Base-by-base conservation (phyloP, 2,329 filamentous ascomycete species). In the Teratosphaeria gauchensis region DNA sequence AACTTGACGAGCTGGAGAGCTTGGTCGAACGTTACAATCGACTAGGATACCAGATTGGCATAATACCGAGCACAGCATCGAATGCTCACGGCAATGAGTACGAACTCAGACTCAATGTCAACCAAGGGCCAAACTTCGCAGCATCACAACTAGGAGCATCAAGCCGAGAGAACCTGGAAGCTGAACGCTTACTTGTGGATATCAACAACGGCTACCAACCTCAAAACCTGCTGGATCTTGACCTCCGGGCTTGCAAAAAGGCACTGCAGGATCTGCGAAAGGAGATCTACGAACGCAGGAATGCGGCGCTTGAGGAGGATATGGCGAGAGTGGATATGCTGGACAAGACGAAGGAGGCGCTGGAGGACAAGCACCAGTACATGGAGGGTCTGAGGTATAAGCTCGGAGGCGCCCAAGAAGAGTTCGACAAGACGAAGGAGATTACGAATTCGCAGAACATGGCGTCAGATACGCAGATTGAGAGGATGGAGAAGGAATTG, bases 401-500 rank as follows among this genome's bases (percentile, higher is more conserved):
- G 51, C 89, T 95, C 53, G 84, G 89, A 35, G 89, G 89, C 19
- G 92, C 92, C 0, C 89, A 95, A 72, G 90, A 95, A 69, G 92
- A 96, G 71, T 95, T 96, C 71, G 91, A 96, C 69, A 91, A 90
- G 75, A 92, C 90, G 21, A 92, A 92, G 70, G 94, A 76, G 62
- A 84, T 84, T 60, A 92, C 89, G 7, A 89, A 83, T 53, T 89
- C 91, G 19, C 90, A 96, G 72, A 95, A 95, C 76, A 84, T 92
- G 71, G 87, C 86, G 7, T 90, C 87, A 2, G 94, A 97, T 71
- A 85, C 92, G 8, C 92, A 97, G 73, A 96, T 99, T 68, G 94
- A 99, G 75, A 94, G 94, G 78, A 95, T 96, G 87, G 94, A 99
- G 76, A 96, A 96, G 75, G 92, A 99, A 73, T 78, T 99, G n/a